Conservation (phyloP, 106 monocot genomes). For the Phalaenopsis equestris region DNA sequence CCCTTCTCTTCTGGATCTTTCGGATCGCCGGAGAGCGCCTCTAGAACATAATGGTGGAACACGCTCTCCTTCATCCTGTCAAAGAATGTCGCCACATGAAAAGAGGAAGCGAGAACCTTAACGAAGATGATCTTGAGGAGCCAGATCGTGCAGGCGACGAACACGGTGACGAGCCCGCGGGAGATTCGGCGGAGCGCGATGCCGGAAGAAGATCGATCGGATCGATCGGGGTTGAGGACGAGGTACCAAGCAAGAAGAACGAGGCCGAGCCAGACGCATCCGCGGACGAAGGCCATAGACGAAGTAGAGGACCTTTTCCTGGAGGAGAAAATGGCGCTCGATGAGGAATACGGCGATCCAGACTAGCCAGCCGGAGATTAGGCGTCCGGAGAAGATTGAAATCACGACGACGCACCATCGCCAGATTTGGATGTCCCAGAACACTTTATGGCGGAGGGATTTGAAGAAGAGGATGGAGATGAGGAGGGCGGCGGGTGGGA, state of each 20-base stretch:
- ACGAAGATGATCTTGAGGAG: slow-evolving; percentile 9
- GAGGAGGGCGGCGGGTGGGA: slow-evolving; percentile 5
- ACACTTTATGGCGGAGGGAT: background rate
- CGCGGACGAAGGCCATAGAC: slow-evolving; percentile 14
- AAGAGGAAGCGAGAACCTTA: slow-evolving; percentile 12
- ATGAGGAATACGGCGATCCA: slow-evolving; percentile 33
- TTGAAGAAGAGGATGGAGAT: slow-evolving; percentile 18
- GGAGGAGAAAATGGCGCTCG: slow-evolving; percentile 5
- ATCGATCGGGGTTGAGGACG: background rate
- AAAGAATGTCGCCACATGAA: slow-evolving; percentile 12
- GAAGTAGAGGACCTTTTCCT: slow-evolving; percentile 16
- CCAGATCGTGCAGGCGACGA: slow-evolving; percentile 18
- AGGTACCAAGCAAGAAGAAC: slow-evolving; percentile 13
- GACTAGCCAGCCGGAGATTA: slow-evolving; percentile 50
- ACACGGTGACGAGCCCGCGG: background rate
- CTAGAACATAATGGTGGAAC: slow-evolving; percentile 13
- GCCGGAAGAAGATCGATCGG: background rate
- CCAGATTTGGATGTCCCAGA: slow-evolving; percentile 38
- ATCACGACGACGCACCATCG: slow-evolving; percentile 41
- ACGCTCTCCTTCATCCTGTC: slow-evolving; percentile 21
- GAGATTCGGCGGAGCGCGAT: background rate
- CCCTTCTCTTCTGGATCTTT: background rate
- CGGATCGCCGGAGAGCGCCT: slow-evolving; percentile 13
- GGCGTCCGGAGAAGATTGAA: slow-evolving; percentile 42
- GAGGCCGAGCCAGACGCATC: slow-evolving; percentile 14